Evolutionary conservation across 306 rosid genomes (phyloP).

Genomic region (Vicia sativa): DNA sequence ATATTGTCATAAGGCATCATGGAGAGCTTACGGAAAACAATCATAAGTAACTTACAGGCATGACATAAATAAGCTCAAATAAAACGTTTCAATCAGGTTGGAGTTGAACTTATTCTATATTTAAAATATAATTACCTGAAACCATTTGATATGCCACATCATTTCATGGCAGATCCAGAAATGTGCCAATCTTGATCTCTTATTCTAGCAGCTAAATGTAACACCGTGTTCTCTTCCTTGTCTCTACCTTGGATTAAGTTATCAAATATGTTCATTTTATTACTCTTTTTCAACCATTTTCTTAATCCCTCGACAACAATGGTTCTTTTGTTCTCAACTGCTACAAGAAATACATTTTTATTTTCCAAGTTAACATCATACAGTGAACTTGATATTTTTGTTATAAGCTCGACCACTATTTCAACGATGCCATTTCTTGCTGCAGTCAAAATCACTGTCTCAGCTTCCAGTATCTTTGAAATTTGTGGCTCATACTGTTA

Average conservation of each 20-base stretch:
- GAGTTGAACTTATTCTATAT: no score
- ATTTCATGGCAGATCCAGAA: conserved; percentile 41
- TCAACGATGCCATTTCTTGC: conserved; percentile 39
- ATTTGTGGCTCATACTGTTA: neutral
- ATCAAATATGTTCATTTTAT: neutral
- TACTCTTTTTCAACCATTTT: neutral
- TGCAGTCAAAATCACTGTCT: conserved; percentile 23
- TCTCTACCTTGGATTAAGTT: neutral
- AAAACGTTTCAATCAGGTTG: no score
- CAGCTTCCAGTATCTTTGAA: neutral
- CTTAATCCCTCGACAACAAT: neutral
- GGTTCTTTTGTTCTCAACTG: conserved; percentile 30
- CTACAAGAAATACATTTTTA: conserved; percentile 35
- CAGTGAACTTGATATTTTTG: conserved; percentile 1
- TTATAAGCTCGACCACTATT: conserved; percentile 15
- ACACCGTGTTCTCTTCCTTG: neutral
- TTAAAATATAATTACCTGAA: no score
- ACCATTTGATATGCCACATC: conserved; percentile 49
- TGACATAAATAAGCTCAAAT: no score
- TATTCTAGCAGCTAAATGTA: conserved; percentile 28
- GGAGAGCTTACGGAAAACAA: no score
- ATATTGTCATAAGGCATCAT: no score
- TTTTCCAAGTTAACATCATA: conserved; percentile 21
- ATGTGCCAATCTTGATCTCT: conserved; percentile 29
- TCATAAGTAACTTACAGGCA: no score